Evolutionary conservation across 768 basidiomycete genomes (phyloP), one percentile per base, ranked within the genome.

Genomic region (Collybia nuda): DNA sequence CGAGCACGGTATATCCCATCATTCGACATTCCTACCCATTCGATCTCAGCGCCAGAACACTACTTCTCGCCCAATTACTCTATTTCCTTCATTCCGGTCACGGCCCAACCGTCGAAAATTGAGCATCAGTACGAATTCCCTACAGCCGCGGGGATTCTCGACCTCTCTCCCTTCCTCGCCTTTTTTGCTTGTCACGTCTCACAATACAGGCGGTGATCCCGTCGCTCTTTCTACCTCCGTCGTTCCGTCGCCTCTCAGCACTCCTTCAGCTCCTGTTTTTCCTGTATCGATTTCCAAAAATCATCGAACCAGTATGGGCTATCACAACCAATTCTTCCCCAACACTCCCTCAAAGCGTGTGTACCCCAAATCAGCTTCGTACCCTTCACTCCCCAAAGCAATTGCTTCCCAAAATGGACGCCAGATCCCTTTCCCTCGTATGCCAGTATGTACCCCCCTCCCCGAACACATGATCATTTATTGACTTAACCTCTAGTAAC

Each of bases 311-410:
- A 52, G 47, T 35, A 59, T 61, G 60, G 57, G 60, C 19, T 57
- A 59, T 41, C 60, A 59, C 41, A 56, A 59, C 29, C 60, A 61
- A 32, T 59, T 61, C 26, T 61, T 61, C 21, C 50, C 56, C 18
- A 23, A 39, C 22, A 39, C 15, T 23, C 14, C 28, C 37, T 37
- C 44, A 44, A 41, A 40, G 7, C n/a, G 38, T 11, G 11, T 6
- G 5, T n/a, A 37, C 19, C 24, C 44, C n/a, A n/a, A 28, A 40
- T 26, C 19, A 19, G 7, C 21, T 32, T 32, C 32, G 6, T 11
- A 32, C 2, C 46, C 46, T 2, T 26, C 46, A 18, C 18, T 39
- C 6, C 46, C 46, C 9, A 12, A 22, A 1, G 23, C 45, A 8
- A n/a, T 12, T 7, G 22, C 36, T 11, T 38, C 46, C 4, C 37